phyloP scores from a whole-genome alignment of 2,329 filamentous ascomycete species.

The Ceratocystis ficicola region DNA sequence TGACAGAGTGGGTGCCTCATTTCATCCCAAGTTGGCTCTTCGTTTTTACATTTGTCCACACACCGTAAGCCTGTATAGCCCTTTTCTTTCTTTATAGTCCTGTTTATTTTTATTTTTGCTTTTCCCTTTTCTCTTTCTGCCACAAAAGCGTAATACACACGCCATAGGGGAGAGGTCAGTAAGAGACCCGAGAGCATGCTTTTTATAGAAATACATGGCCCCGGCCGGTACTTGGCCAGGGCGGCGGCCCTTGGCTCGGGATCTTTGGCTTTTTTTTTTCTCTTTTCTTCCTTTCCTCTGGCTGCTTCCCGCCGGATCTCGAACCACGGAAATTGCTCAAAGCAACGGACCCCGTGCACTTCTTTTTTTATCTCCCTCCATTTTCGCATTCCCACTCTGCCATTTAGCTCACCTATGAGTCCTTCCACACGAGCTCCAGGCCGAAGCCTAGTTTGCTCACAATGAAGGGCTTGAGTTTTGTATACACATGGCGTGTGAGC shows the following conservation, averaged over 20 bases:
- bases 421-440: background rate
- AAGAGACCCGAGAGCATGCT: background rate
- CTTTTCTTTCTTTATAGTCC: background rate
- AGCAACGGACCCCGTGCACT: background rate
- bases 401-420: too few relatives aligned
- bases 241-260: background rate
- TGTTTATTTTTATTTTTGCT: background rate
- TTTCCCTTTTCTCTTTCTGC: background rate
- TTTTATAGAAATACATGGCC: constrained; percentile 6
- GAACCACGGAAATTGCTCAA: background rate
- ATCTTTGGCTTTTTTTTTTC: background rate
- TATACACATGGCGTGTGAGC: background rate
- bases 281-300: background rate
- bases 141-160: background rate
- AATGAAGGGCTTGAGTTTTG: background rate
- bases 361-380: too few relatives aligned
- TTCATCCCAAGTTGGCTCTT: too few relatives aligned
- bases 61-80: background rate
- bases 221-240: background rate
- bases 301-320: background rate
- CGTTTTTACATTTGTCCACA: background rate
- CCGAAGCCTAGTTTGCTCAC: background rate
- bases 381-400: too few relatives aligned
- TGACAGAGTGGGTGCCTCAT: background rate
- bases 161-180: background rate